Conservation (phyloP, 805 yeast genomes). For the Spathaspora passalidarum region DNA sequence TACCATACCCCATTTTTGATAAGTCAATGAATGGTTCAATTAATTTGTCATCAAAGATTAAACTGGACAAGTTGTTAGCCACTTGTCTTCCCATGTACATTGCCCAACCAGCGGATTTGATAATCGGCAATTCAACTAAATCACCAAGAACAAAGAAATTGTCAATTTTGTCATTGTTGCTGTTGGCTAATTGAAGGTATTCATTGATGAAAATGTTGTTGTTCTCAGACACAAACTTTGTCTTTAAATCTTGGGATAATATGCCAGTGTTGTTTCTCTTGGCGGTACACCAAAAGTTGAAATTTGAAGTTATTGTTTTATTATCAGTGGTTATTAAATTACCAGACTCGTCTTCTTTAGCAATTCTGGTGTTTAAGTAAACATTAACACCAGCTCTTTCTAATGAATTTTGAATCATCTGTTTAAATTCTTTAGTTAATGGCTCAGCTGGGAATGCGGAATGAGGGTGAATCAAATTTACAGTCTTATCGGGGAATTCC, state of each 20-base stretch:
- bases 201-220: slow-evolving; percentile 35
- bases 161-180: slow-evolving; percentile 8
- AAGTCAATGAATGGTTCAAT: slow-evolving; percentile 34
- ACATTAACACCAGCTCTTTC: slow-evolving; percentile 26
- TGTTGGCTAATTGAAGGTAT: slow-evolving; percentile 28
- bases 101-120: slow-evolving; percentile 47
- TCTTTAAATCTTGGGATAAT: slow-evolving; percentile 17
- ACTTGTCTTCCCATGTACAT: slow-evolving; percentile 39
- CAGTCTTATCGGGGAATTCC: slow-evolving; percentile 27
- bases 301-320: slow-evolving; percentile 22
- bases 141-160: slow-evolving; percentile 39
- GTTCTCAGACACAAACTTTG: slow-evolving; percentile 21
- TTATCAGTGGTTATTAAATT: slow-evolving; percentile 27
- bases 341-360: slow-evolving; percentile 21
- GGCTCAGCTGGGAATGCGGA: slow-evolving; percentile 36
- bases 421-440: slow-evolving; percentile 26
- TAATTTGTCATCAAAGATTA: slow-evolving; percentile 25
- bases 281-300: slow-evolving; percentile 36
- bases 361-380: slow-evolving; percentile 28
- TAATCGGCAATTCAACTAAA: slow-evolving; percentile 36
- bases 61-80: slow-evolving; percentile 33
- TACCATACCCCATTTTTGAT: slow-evolving; percentile 34
- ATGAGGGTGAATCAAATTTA: slow-evolving; percentile 40
- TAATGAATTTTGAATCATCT: slow-evolving; percentile 23
- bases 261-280: slow-evolving; percentile 31